Conservation (phyloP, 768 basidiomycete species). For the Tremella fuciformis region DNA sequence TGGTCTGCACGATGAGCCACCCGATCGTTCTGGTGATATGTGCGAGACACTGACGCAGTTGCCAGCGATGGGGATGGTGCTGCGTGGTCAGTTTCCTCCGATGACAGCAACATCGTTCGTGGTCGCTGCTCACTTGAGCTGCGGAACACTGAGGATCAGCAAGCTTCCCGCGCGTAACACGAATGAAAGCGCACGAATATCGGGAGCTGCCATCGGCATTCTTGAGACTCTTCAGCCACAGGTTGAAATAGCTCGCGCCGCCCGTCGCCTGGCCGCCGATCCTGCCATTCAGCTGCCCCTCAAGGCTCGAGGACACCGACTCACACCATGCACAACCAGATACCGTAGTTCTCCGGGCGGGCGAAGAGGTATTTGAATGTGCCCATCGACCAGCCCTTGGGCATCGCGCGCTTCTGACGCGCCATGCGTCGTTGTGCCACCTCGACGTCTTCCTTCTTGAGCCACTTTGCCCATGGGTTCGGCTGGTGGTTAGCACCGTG, state of each 20-base stretch:
- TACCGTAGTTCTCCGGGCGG: slow-evolving; percentile 3
- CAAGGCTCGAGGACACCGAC: no score
- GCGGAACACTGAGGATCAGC: neutral
- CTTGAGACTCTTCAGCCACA: slow-evolving; percentile 11
- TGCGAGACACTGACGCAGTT: neutral
- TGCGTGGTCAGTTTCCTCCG: neutral
- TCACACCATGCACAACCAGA: no score
- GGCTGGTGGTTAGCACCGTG: neutral
- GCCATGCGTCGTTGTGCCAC: neutral
- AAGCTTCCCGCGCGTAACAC: neutral
- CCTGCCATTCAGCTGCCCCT: neutral
- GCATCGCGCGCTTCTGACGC: slow-evolving; percentile 4
- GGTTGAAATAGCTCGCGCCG: slow-evolving; percentile 14
- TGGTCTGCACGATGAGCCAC: neutral
- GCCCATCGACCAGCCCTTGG: slow-evolving; percentile 1
- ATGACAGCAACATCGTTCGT: no score
- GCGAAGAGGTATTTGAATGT: slow-evolving; percentile 2
- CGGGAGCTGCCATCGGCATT: slow-evolving; percentile 9
- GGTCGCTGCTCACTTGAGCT: neutral
- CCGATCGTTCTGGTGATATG: no score
- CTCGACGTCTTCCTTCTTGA: slow-evolving; percentile 6
- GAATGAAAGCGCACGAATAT: slow-evolving; percentile 2
- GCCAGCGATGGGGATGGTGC: slow-evolving; percentile 13
- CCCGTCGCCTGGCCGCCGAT: slow-evolving; percentile 1
- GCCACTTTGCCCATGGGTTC: slow-evolving; percentile 12